Conservation (phyloP, 1,284 basidiomycete genomes). For the Rhodotorula sp. region DNA sequence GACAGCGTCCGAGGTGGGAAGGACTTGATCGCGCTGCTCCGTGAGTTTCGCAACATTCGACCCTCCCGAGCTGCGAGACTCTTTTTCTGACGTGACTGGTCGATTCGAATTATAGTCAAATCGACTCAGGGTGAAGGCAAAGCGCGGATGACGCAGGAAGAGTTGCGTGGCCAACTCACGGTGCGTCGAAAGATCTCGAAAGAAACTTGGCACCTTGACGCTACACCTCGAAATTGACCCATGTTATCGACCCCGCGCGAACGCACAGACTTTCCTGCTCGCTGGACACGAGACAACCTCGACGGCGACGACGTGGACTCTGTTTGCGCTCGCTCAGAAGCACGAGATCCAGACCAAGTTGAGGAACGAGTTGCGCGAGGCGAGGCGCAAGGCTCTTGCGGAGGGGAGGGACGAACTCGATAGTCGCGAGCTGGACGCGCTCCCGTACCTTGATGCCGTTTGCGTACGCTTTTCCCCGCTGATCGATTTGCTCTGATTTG, state of each 20-base stretch:
- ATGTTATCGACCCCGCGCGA: too few relatives aligned
- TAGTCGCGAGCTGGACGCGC: conserved; percentile 59
- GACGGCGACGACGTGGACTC: conserved; percentile 68
- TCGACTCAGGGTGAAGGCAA: conserved; percentile 25
- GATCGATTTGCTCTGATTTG: too few relatives aligned
- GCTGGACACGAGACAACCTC: conserved; percentile 75
- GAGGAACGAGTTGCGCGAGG: conserved; percentile 58
- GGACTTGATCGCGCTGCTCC: conserved; percentile 43
- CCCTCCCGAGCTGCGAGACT: background rate
- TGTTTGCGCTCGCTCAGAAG: conserved; percentile 63
- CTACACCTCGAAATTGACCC: background rate
- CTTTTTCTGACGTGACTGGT: background rate
- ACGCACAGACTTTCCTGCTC: conserved; percentile 40
- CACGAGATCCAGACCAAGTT: conserved; percentile 59
- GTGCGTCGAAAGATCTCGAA: background rate
- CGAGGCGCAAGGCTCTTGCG: conserved; percentile 44
- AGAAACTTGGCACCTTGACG: background rate
- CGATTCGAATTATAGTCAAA: conserved; percentile 11
- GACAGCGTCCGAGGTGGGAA: conserved; percentile 36
- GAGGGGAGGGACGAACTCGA: conserved; percentile 45
- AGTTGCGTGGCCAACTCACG: conserved; percentile 38
- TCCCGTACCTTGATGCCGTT: conserved; percentile 75
- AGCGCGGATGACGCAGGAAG: conserved; percentile 25
- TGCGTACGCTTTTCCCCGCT: conserved; percentile 49
- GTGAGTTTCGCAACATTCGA: conserved; percentile 25